Base-by-base conservation (phyloP, 805 yeast genomes). In the Zygosaccharomyces gambellarensis region DNA sequence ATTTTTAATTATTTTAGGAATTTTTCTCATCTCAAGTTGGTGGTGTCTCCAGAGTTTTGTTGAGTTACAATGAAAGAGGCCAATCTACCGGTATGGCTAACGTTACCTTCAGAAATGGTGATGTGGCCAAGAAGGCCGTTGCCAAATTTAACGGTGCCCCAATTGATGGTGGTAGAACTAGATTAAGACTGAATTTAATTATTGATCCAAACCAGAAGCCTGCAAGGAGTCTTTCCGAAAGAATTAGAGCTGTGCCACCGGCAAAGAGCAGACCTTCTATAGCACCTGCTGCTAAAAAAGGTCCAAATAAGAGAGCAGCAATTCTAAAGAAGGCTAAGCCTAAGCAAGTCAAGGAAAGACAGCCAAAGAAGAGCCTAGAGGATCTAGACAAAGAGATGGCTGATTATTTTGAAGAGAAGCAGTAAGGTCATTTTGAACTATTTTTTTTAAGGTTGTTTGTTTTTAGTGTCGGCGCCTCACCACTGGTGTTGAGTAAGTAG, bases 301-400 rank as follows among this genome's bases (percentile, higher is more conserved):
- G 62, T 30, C 66, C 71, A 51, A 67, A 63, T 51, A 64, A 64
- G 58, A 68, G 65, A 50, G 65, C 67, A 41, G 62, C 63, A 41
- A 63, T 66, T 47, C 69, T 66, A 48, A 68, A 63, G 60, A 65
- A 64, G 49, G 68, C 63, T 19, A 42, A 17, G 21, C 62, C 63
- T 46, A 65, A 62, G 43, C 68, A 70, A 52, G 63, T 59, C 51
- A 71, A 61, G 58, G 58, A 61, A 59, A 71, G 65, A 57, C 70
- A 66, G 58, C 75, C 77, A 51, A 77, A 78, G 72, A 90, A 90
- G 79, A 82, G 96, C 46, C 77, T 87, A 56, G 98, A 87, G 69
- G 92, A 94, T 72, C 81, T 92, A 66, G 99, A 94, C 72, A 96
- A 90, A 68, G 98, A 92, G 75, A 92, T 94, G 99, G 86, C 90